A percentile compares a stretch with the other conserved stretches of the same genome.
Conservation (phyloP, 2,329 filamentous ascomycete species). For the Diaporthe sp. region DNA sequence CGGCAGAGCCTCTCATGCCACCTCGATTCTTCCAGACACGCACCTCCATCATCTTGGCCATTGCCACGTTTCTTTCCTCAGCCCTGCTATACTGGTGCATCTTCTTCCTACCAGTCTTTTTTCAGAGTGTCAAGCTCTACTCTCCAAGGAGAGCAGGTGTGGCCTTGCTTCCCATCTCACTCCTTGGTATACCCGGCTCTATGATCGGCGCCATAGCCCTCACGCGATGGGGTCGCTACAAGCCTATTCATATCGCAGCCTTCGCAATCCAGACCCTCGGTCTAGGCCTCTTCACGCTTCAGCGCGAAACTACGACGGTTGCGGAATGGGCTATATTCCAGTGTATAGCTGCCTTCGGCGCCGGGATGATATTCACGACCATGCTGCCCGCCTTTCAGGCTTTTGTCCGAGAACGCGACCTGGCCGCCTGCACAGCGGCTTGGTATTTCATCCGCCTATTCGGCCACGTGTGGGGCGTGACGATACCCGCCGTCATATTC, state of each 20-base stretch:
- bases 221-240: slow-evolving; percentile 50
- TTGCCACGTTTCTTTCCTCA: slow-evolving; percentile 35
- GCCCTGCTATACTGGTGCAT: slow-evolving; percentile 34
- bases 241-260: slow-evolving; percentile 50
- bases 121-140: slow-evolving; percentile 38
- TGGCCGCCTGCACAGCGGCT: slow-evolving; percentile 51
- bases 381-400: slow-evolving; percentile 59
- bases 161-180: slow-evolving; percentile 48
- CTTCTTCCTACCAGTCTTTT: slow-evolving; percentile 29
- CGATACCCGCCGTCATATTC: slow-evolving; percentile 58
- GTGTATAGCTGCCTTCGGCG: slow-evolving; percentile 53
- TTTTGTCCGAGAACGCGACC: slow-evolving; percentile 49
- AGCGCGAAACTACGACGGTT: slow-evolving; percentile 48
- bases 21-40: slow-evolving; percentile 40
- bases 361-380: slow-evolving; percentile 57
- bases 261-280: slow-evolving; percentile 55
- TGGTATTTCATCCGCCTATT: slow-evolving; percentile 59
- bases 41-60: slow-evolving; percentile 32
- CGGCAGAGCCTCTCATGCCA: slow-evolving; percentile 41
- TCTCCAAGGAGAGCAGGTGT: slow-evolving; percentile 51
- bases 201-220: slow-evolving; percentile 47
- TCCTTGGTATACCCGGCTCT: slow-evolving; percentile 47
- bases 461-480: slow-evolving; percentile 59
- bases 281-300: slow-evolving; percentile 55
- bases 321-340: slow-evolving; percentile 56